Conservation (phyloP, 225 moss, liverwort and hornwort genomes). For the Pseudoscleropodium purum region DNA sequence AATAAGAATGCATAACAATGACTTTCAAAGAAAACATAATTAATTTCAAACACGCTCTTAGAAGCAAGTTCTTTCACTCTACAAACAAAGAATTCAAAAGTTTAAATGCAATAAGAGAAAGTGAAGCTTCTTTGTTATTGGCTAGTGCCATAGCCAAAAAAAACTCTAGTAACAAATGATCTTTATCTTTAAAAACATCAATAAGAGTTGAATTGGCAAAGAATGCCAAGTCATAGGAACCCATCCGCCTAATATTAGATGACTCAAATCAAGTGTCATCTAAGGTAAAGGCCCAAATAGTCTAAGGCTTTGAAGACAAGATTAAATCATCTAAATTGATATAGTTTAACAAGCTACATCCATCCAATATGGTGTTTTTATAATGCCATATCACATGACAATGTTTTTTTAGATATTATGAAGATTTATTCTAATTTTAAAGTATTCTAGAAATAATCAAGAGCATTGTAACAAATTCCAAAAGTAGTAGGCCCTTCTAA, state of each 20-base stretch:
- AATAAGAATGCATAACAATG: not conserved
- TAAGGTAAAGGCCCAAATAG: no score
- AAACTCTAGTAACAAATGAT: no score
- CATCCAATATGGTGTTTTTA: accelerated
- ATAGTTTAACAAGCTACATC: not conserved
- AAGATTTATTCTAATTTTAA: no score
- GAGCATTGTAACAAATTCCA: not conserved
- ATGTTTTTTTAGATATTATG: not conserved
- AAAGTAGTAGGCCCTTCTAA: no score
- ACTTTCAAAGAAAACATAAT: not conserved
- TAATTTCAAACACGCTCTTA: not conserved
- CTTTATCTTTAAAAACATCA: no score
- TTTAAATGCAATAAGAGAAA: not conserved
- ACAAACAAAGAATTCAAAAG: not conserved
- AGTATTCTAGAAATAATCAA: no score
- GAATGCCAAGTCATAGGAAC: accelerated
- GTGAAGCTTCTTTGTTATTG: not conserved
- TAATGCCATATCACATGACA: not conserved
- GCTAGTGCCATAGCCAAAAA: not conserved
- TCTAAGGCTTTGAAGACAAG: not conserved
- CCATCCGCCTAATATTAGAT: accelerated
- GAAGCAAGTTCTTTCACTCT: not conserved
- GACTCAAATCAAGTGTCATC: not conserved
- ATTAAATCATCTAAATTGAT: not conserved
- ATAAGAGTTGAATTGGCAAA: not conserved